A percentile compares a stretch with the other conserved stretches of the same genome.
Conservation (phyloP, 2,329 filamentous ascomycete genomes). For the Sporothrix brasiliensis region DNA sequence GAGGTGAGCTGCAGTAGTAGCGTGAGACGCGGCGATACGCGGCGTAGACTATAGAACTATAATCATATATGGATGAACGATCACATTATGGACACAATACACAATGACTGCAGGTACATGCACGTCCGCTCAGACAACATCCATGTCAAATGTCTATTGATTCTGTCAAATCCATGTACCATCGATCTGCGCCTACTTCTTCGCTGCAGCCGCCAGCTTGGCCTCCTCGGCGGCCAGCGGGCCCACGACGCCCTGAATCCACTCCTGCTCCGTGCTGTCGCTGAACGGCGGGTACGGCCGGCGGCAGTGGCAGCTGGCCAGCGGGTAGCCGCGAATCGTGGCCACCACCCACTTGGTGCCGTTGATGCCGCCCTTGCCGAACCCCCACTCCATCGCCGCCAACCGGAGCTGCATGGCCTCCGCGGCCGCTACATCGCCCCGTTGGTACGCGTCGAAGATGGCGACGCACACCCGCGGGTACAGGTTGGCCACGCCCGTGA, state of each 20-base stretch:
- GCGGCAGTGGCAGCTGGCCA: slow-evolving; percentile 55
- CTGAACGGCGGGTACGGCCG: slow-evolving; percentile 57
- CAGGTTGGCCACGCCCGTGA: slow-evolving; percentile 64
- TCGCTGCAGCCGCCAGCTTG: not conserved
- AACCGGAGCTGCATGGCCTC: slow-evolving; percentile 55
- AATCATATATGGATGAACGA: not conserved
- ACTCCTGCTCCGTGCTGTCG: slow-evolving; percentile 50
- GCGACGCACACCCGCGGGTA: slow-evolving; percentile 57
- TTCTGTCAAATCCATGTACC: slow-evolving; percentile 3
- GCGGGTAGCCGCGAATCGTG: slow-evolving; percentile 56
- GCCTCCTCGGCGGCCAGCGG: slow-evolving; percentile 27
- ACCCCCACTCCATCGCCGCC: slow-evolving; percentile 58
- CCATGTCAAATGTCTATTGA: not conserved
- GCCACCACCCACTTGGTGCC: slow-evolving; percentile 64
- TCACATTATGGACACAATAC: not conserved
- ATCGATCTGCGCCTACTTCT: slow-evolving; percentile 36
- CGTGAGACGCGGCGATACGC: not conserved
- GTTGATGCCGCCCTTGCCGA: slow-evolving; percentile 62
- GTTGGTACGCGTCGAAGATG: slow-evolving; percentile 53
- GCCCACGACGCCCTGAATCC: slow-evolving; percentile 42
- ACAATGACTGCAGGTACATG: not conserved
- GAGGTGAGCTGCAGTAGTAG: too few species aligned
- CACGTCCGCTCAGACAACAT: not conserved
- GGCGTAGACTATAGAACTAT: not conserved
- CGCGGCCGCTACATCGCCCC: slow-evolving; percentile 53